Evolutionary conservation across 108 stramenopile species (phyloP).

Genomic region (Conticribra guillardii): DNA sequence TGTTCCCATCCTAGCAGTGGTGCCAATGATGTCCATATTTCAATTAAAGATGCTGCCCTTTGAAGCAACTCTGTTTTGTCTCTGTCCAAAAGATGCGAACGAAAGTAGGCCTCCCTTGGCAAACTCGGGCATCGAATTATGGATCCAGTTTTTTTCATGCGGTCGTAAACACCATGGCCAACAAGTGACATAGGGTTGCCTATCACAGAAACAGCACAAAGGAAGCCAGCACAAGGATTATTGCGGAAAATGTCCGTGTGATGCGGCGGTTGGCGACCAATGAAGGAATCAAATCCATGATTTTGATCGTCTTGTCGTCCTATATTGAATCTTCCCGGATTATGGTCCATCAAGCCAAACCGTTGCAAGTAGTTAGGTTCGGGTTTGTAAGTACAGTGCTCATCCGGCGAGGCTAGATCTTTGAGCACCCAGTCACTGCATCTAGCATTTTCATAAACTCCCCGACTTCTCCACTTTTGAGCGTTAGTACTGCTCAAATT

Average conservation of each 20-base stretch:
- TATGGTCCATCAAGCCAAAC: slow-evolving; percentile 59
- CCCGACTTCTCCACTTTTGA: slow-evolving; percentile 47
- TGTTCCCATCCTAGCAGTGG: not conserved
- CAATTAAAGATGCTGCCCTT: slow-evolving; percentile 33
- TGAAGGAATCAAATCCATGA: slow-evolving; percentile 27
- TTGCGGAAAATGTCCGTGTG: slow-evolving; percentile 66
- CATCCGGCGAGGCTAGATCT: not conserved
- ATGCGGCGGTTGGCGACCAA: slow-evolving; percentile 13
- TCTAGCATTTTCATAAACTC: slow-evolving; percentile 45
- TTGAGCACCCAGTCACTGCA: slow-evolving; percentile 55
- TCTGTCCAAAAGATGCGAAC: not conserved
- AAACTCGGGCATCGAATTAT: slow-evolving; percentile 51
- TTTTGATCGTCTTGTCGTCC: slow-evolving; percentile 71
- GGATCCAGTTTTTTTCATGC: slow-evolving; percentile 57
- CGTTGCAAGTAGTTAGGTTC: slow-evolving; percentile 57
- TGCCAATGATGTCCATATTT: slow-evolving; percentile 9
- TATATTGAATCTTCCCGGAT: slow-evolving; percentile 46
- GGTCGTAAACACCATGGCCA: slow-evolving; percentile 67
- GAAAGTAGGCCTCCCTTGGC: slow-evolving; percentile 21
- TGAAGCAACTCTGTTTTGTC: slow-evolving; percentile 24
- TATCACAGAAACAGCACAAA: slow-evolving; percentile 54
- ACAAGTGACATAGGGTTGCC: slow-evolving; percentile 55
- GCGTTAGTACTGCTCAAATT: no score
- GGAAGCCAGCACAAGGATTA: slow-evolving; percentile 46
- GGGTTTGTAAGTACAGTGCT: slow-evolving; percentile 35